Evolutionary conservation across 306 rosid genomes (phyloP).

Genomic region (Lupinus albus): DNA sequence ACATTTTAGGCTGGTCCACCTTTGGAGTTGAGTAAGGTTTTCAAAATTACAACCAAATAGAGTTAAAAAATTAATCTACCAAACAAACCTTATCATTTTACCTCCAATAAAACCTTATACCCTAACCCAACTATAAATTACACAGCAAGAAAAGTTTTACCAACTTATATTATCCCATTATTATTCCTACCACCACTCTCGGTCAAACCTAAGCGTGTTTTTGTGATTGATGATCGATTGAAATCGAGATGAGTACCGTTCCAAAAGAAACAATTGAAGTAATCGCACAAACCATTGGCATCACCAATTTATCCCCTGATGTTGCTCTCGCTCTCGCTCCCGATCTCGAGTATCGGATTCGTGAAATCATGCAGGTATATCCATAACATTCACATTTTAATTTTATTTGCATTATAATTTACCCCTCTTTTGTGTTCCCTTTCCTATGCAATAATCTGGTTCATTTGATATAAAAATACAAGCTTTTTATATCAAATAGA

Average conservation of each 20-base stretch:
- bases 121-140: too few relatives aligned
- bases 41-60: too few relatives aligned
- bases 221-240: background rate
- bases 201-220: constrained; percentile 1
- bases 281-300: constrained; percentile 84
- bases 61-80: too few relatives aligned
- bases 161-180: too few relatives aligned
- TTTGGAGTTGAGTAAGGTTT: too few relatives aligned
- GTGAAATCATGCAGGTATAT: constrained; percentile 97
- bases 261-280: constrained; percentile 93
- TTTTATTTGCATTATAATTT: background rate
- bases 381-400: constrained; percentile 16
- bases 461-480: background rate
- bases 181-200: background rate
- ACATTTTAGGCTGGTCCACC: too few relatives aligned
- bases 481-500: background rate
- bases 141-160: too few relatives aligned
- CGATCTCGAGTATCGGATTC: constrained; percentile 88
- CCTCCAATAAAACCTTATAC: too few relatives aligned
- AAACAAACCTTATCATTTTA: too few relatives aligned
- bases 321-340: constrained; percentile 81
- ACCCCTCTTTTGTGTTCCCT: background rate
- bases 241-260: constrained; percentile 61
- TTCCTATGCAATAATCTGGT: background rate
- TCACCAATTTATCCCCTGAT: constrained; percentile 74